Evolutionary conservation across 2,329 filamentous ascomycete species (phyloP).

Genomic region (Aspergillus novoparasiticus): DNA sequence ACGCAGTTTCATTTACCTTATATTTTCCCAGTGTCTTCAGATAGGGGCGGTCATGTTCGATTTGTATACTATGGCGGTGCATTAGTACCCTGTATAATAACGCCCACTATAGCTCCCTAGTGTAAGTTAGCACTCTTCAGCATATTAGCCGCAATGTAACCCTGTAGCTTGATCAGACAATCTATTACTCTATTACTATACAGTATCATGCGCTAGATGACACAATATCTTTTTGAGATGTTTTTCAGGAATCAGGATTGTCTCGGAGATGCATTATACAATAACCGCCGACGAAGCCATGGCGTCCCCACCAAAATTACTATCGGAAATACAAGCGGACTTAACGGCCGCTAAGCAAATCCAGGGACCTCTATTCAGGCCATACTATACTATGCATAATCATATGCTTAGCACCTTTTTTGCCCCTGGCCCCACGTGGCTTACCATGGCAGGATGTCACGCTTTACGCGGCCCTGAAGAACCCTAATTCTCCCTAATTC

Average conservation of each 20-base stretch:
- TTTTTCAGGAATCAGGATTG: background rate
- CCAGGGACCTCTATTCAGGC: background rate
- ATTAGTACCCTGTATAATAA: background rate
- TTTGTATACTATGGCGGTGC: background rate
- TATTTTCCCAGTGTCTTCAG: background rate
- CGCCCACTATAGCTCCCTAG: background rate
- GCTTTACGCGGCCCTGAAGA: background rate
- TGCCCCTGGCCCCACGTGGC: background rate
- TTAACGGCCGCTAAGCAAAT: background rate
- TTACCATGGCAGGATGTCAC: background rate
- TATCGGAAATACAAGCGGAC: background rate
- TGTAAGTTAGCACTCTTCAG: background rate
- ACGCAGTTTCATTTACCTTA: background rate
- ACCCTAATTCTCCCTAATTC: background rate
- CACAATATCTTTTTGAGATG: background rate
- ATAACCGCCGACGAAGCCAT: background rate
- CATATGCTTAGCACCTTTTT: background rate
- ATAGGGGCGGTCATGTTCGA: background rate
- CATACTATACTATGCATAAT: background rate
- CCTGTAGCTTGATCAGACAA: background rate
- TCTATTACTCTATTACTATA: too few species aligned
- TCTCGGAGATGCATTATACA: background rate
- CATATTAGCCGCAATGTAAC: background rate
- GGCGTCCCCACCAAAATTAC: background rate
- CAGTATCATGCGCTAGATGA: background rate